These are phyloP conservation scores for Eucalyptus sideroxylon DNA, from an alignment of 345 rosid species.

Conservation along the genomic window DNA sequence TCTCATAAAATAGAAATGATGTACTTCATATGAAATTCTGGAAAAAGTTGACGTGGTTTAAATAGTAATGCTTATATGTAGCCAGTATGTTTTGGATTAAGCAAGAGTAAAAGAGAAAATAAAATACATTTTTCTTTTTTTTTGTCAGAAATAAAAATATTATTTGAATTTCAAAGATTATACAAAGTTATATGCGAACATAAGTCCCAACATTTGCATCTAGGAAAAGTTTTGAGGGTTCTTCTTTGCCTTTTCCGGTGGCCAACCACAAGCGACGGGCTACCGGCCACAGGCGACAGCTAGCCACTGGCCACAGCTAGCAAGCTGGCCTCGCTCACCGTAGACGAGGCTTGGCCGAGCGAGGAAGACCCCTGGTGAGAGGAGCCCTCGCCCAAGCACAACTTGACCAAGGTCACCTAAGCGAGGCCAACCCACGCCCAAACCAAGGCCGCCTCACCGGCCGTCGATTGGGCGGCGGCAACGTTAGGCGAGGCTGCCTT, in stretches of 20 bases:
- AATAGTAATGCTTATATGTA: neutral
- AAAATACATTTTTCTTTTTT: neutral
- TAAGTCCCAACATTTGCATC: neutral
- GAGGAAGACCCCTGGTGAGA: too few relatives aligned
- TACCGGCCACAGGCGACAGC: too few relatives aligned
- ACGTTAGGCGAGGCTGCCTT: too few relatives aligned
- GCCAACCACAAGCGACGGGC: too few relatives aligned
- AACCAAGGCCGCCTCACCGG: fast-evolving
- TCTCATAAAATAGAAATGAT: neutral
- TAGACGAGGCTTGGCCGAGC: fast-evolving
- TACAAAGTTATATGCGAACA: neutral
- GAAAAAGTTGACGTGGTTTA: neutral
- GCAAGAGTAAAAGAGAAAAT: neutral
- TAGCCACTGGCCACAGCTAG: fast-evolving
- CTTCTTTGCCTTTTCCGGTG: too few relatives aligned
- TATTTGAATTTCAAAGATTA: too few relatives aligned
- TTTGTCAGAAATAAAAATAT: neutral
- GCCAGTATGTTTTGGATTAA: neutral
- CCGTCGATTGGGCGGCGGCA: too few relatives aligned
- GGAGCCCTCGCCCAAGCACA: fast-evolving
- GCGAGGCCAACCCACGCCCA: too few relatives aligned
- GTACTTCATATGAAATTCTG: neutral
- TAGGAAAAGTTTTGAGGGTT: too few relatives aligned
- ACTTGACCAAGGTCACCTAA: too few relatives aligned
- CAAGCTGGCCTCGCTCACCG: too few relatives aligned